Conservation (phyloP, 805 yeast species). For the Sugiyamaella smithiae region DNA sequence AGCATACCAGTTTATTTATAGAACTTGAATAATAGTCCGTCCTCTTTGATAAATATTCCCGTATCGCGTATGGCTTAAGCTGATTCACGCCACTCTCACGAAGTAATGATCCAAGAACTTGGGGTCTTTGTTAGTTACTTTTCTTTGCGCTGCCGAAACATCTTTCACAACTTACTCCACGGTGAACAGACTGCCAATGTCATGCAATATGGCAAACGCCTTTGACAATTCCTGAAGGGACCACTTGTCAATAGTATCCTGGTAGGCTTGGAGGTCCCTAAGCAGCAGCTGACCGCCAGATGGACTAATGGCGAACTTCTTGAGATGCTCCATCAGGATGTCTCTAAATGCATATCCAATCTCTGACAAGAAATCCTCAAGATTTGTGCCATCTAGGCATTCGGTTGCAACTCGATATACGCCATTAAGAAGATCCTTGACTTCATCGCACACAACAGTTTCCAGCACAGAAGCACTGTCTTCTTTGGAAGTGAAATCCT, state of each 20-base stretch:
- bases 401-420: constrained; percentile 40
- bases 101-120: constrained; percentile 69
- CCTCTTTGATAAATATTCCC: constrained; percentile 65
- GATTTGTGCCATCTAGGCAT: constrained; percentile 46
- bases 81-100: constrained; percentile 75
- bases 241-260: constrained; percentile 67
- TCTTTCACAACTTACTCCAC: constrained; percentile 59
- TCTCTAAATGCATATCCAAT: constrained; percentile 59
- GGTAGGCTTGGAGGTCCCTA: constrained; percentile 73
- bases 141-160: too few relatives aligned
- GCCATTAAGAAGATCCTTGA: constrained; percentile 51
- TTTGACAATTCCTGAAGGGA: constrained; percentile 56
- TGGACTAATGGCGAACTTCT: constrained; percentile 70
- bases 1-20: constrained; percentile 26
- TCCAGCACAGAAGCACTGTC: constrained; percentile 36
- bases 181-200: constrained; percentile 78
- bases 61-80: constrained; percentile 41
- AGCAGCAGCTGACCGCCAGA: constrained; percentile 82
- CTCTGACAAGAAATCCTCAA: constrained; percentile 48
- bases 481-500: constrained; percentile 57
- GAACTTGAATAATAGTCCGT: constrained; percentile 63
- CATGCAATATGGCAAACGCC: constrained; percentile 67
- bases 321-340: constrained; percentile 66
- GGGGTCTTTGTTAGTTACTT: constrained; percentile 44
- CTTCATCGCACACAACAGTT: constrained; percentile 66